Conservation (phyloP, 129 eudicot genomes). For the Smallanthus sonchifolius region DNA sequence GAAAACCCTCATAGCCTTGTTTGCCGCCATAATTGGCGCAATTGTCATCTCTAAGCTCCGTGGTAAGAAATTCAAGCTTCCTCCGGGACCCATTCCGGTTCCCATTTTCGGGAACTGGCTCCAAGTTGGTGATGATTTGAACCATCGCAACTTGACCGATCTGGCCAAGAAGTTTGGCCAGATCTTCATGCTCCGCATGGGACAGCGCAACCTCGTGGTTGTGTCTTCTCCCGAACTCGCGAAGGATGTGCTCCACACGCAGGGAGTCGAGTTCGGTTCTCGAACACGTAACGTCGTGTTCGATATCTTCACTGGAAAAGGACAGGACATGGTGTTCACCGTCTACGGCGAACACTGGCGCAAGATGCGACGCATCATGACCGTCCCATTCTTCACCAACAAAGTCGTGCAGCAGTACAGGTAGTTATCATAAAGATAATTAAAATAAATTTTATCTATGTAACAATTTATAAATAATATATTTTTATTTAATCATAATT, state of each 20-base stretch:
- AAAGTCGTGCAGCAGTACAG: constrained; percentile 83
- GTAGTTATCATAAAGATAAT: no score
- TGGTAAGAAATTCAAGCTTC: constrained; percentile 63
- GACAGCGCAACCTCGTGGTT: constrained; percentile 57
- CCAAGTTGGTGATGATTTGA: constrained; percentile 84
- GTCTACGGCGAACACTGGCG: constrained; percentile 97
- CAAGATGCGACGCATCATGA: constrained; percentile 92
- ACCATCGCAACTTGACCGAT: constrained; percentile 66
- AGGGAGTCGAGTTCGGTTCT: constrained; percentile 91
- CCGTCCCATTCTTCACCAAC: constrained; percentile 86
- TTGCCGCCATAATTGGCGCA: constrained; percentile 53
- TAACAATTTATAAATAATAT: no score
- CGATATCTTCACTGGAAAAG: constrained; percentile 91
- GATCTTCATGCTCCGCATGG: constrained; percentile 66
- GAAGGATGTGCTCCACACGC: constrained; percentile 71
- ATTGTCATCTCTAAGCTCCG: constrained; percentile 58
- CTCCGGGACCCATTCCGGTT: constrained; percentile 80
- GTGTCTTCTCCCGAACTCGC: constrained; percentile 62
- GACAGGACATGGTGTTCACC: constrained; percentile 85
- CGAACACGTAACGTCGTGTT: constrained; percentile 85
- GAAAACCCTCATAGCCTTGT: constrained; percentile 56
- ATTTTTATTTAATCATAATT: no score
- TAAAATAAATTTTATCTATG: no score
- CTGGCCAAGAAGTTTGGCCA: constrained; percentile 63
- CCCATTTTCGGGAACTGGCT: constrained; percentile 96